Evolutionary conservation across 441 rosid genomes (phyloP), one percentile per base, ranked within the genome.

Genomic region (Eutrema salsugineum): DNA sequence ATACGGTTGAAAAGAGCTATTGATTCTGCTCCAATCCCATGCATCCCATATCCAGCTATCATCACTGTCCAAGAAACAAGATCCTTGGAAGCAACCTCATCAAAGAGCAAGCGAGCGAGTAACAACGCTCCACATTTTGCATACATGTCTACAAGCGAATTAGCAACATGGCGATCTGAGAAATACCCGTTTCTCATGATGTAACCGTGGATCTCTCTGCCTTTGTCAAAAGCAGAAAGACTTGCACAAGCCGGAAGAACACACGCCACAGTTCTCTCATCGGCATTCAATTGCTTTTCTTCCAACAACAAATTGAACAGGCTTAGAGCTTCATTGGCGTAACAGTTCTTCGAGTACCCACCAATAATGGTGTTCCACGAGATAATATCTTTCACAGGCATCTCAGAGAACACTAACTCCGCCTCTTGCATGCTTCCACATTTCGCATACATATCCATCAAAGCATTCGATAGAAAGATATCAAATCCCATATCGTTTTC

Each of bases 31-130:
- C 91, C 91, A 72, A 80, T 79, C 27, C 96, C 93, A 58, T 88
- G 91, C 96, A 90, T 90, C 15, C 91, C 96, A 79, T 90, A 90
- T 50, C 94, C 97, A 66, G 97, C 87, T 28, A 87, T 85, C 91
- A 90, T 90, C 73, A 87, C 84, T 7, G 97, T 90, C 94, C 92
- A 88, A 5, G 91, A 83, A 43, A 88, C 77, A 63, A 90, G 75
- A 87, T 90, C 94, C 80, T 88, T 90, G 4, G 77, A 47, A 73
- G 77, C 77, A 78, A 88, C 80, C 55, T 62, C 74, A 56, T 85
- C 88, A 66, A 88, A 90, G 68, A 90, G 87, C 55, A 75, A 35
- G 24, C 69, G 76, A 3, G 89, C 89, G 22, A 87, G 88, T 42
- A 76, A 70, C 66, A 88, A 66, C 3, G 80, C 84, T 51, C 94